phyloP scores from a whole-genome alignment of 306 rosid species.

The Abrus precatorius region DNA sequence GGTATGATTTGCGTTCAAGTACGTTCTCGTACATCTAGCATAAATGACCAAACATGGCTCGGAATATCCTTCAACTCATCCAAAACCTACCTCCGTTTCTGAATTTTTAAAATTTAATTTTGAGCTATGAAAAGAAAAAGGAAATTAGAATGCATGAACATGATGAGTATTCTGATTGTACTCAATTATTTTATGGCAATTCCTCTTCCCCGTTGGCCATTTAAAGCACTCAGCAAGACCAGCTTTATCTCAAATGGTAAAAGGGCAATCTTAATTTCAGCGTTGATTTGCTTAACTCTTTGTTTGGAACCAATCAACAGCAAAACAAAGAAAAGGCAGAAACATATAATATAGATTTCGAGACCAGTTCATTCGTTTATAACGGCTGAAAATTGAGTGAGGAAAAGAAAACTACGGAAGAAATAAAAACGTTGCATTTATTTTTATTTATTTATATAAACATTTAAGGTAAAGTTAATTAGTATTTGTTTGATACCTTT shows the following conservation, averaged over 20 bases:
- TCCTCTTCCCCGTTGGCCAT: background rate
- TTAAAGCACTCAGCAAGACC: background rate
- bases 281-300: background rate
- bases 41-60: slow-evolving; percentile 30
- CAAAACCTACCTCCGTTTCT: background rate
- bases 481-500: too few relatives aligned
- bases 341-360: too few relatives aligned
- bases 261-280: slow-evolving; percentile 14
- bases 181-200: background rate
- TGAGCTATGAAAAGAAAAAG: background rate
- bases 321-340: too few relatives aligned
- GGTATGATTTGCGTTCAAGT: background rate
- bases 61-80: slow-evolving; percentile 12
- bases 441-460: too few relatives aligned
- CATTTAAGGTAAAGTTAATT: too few relatives aligned
- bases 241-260: slow-evolving; percentile 8
- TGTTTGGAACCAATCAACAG: too few relatives aligned
- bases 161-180: background rate
- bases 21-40: slow-evolving; percentile 30
- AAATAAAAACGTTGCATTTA: too few relatives aligned
- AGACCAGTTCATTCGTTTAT: too few relatives aligned
- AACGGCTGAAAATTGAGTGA: too few relatives aligned
- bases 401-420: too few relatives aligned
- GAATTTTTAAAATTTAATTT: background rate
- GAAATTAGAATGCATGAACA: background rate